Conservation (phyloP, 371 early-diverging fungal genomes). For the Parasitella parasitica region DNA sequence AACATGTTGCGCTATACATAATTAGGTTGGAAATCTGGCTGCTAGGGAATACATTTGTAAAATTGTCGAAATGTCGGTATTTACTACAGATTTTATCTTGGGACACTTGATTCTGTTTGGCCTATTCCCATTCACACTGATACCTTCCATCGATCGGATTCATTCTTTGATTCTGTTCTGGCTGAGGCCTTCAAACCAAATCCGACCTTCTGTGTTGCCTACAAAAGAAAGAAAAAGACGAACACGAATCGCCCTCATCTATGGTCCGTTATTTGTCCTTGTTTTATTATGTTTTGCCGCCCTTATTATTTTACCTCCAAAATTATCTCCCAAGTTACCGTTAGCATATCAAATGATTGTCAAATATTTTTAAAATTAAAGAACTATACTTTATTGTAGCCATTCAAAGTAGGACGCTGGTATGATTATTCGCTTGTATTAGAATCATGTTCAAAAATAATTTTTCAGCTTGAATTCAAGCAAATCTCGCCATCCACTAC, state of each 20-base stretch:
- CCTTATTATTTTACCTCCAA: constrained; percentile 23
- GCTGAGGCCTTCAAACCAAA: constrained; percentile 57
- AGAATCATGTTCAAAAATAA: too few relatives aligned
- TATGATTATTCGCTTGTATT: too few relatives aligned
- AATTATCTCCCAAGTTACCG: constrained; percentile 13
- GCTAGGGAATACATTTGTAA: constrained; percentile 84
- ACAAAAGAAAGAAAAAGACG: constrained; percentile 26
- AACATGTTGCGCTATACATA: background rate
- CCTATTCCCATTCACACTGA: constrained; percentile 66
- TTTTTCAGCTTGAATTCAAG: too few relatives aligned
- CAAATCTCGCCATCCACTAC: too few relatives aligned
- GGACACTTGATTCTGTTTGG: constrained; percentile 78
- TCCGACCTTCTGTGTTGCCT: constrained; percentile 26
- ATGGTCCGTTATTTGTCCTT: constrained; percentile 22
- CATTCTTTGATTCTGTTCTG: constrained; percentile 86
- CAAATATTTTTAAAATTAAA: constrained; percentile 17
- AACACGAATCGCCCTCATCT: constrained; percentile 1
- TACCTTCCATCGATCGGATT: constrained; percentile 74
- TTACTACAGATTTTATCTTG: constrained; percentile 78
- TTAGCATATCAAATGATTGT: constrained; percentile 12
- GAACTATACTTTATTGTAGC: too few relatives aligned
- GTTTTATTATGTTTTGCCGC: constrained; percentile 16
- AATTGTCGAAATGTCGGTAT: constrained; percentile 82
- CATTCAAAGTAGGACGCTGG: too few relatives aligned
- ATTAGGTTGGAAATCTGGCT: constrained; percentile 37